These are phyloP conservation scores for Phytophthora sansomeana DNA, from an alignment of 352 stramenopile species.

Conservation along the genomic window DNA sequence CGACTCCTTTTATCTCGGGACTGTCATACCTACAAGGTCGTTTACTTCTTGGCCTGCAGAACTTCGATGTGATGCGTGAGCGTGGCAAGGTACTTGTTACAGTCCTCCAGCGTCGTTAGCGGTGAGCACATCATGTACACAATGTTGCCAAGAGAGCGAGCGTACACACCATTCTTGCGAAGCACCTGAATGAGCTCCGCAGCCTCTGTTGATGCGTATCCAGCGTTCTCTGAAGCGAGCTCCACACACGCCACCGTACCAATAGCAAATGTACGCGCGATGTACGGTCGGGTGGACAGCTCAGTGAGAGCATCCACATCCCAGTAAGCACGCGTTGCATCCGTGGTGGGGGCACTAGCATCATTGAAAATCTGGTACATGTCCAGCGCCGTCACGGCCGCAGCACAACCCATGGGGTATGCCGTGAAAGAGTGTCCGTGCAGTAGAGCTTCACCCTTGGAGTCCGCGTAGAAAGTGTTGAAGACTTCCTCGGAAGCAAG, in stretches of 20 bases:
- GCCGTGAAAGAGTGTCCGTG: constrained; percentile 95
- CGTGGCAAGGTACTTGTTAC: constrained; percentile 60
- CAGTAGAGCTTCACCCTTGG: constrained; percentile 87
- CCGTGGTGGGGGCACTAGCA: constrained; percentile 22
- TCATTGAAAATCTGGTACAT: constrained; percentile 84
- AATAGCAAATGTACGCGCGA: constrained; percentile 77
- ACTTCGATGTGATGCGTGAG: constrained; percentile 57
- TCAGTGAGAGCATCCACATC: constrained; percentile 49
- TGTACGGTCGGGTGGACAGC: constrained; percentile 58
- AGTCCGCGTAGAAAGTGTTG: constrained; percentile 89
- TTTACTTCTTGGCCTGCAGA: constrained; percentile 46
- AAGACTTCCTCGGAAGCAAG: constrained; percentile 91
- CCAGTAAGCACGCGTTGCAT: constrained; percentile 67
- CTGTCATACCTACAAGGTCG: not conserved
- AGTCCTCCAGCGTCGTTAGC: constrained; percentile 70
- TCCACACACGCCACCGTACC: constrained; percentile 85
- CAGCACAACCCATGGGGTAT: constrained; percentile 90
- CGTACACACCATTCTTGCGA: constrained; percentile 75
- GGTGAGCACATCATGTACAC: constrained; percentile 90
- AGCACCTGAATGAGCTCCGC: constrained; percentile 69
- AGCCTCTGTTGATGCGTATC: constrained; percentile 75
- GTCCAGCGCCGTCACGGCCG: constrained; percentile 87
- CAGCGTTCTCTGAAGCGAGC: constrained; percentile 58
- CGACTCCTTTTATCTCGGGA: too few species aligned
- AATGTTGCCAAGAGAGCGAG: constrained; percentile 82